Percentiles rank a stretch among this genome's conserved stretches.
phyloP scores from a whole-genome alignment of 257 asterid genomes.

The Solanum bulbocastanum region DNA sequence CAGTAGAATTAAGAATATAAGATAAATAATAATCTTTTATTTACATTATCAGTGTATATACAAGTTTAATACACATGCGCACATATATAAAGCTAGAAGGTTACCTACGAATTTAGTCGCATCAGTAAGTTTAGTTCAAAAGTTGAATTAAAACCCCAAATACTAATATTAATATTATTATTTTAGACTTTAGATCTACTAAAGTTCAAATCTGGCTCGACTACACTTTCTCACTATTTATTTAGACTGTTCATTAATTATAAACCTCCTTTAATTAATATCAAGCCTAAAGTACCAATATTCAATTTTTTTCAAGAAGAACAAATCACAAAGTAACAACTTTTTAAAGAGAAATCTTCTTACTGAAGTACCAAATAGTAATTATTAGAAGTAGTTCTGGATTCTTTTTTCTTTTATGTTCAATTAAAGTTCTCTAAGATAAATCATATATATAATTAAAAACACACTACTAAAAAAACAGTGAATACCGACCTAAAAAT shows the following conservation, averaged over 20 bases:
- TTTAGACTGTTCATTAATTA: not conserved
- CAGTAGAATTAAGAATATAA: not conserved
- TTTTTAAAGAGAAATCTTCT: not conserved
- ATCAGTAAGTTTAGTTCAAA: not conserved
- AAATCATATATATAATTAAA: not conserved
- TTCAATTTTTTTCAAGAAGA: not conserved
- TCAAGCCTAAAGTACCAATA: not conserved
- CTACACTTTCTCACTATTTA: not conserved
- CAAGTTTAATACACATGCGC: not conserved
- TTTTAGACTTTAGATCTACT: not conserved
- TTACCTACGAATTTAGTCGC: not conserved
- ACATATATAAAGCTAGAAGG: not conserved
- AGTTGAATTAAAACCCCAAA: not conserved
- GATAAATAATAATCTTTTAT: not conserved
- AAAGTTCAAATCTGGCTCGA: not conserved
- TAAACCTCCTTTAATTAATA: not conserved
- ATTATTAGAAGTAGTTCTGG: not conserved
- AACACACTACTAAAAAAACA: too few relatives aligned
- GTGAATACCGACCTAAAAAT: too few relatives aligned
- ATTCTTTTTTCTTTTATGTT: not conserved
- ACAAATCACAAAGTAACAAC: not conserved
- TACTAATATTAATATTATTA: not conserved
- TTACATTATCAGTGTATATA: not conserved
- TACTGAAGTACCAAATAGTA: not conserved
- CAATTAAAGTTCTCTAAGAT: constrained; percentile 17